Evolutionary conservation across 495 filamentous ascomycete genomes (phyloP).

Genomic region (Neurospora sp.): DNA sequence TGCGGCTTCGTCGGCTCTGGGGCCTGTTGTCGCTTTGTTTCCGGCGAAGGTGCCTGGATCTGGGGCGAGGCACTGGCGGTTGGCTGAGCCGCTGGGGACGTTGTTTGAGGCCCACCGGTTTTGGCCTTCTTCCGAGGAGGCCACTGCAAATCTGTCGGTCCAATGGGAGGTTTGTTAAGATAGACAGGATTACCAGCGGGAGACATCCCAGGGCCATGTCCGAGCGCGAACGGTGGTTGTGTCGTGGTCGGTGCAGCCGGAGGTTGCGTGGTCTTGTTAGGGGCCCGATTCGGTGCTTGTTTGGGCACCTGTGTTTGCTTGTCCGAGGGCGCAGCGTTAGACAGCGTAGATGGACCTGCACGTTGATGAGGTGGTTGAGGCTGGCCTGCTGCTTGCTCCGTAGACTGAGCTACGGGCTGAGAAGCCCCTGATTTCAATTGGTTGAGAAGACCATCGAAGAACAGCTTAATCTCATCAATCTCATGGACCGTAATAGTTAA

Average conservation of each 20-base stretch:
- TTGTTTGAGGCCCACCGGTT: conserved; percentile 21
- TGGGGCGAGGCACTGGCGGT: conserved; percentile 37
- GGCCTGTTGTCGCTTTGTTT: conserved; percentile 33
- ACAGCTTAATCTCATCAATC: conserved; percentile 37
- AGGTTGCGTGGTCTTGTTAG: conserved; percentile 35
- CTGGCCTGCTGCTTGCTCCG: conserved; percentile 7
- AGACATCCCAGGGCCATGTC: conserved; percentile 50
- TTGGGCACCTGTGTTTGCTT: conserved; percentile 49
- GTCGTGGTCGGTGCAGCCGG: conserved; percentile 54
- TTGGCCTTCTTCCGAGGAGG: conserved; percentile 46
- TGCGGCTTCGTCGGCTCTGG: conserved; percentile 21
- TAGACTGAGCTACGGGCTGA: conserved; percentile 11
- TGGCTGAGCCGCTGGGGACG: conserved; percentile 16
- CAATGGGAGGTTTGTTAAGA: conserved; percentile 32
- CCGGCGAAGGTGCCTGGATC: conserved; percentile 35
- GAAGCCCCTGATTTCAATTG: conserved; percentile 6
- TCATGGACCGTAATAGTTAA: conserved; percentile 51
- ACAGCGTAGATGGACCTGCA: conserved; percentile 23
- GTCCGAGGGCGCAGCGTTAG: conserved; percentile 60
- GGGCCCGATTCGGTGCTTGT: conserved; percentile 35
- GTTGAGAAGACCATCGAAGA: conserved; percentile 22
- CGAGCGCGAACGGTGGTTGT: conserved; percentile 54
- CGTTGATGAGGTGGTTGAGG: conserved; percentile 20
- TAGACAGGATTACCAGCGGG: conserved; percentile 60
- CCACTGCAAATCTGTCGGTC: conserved; percentile 40